phyloP scores from a whole-genome alignment of 495 filamentous ascomycete genomes.

The Lentithecium fluviatile region DNA sequence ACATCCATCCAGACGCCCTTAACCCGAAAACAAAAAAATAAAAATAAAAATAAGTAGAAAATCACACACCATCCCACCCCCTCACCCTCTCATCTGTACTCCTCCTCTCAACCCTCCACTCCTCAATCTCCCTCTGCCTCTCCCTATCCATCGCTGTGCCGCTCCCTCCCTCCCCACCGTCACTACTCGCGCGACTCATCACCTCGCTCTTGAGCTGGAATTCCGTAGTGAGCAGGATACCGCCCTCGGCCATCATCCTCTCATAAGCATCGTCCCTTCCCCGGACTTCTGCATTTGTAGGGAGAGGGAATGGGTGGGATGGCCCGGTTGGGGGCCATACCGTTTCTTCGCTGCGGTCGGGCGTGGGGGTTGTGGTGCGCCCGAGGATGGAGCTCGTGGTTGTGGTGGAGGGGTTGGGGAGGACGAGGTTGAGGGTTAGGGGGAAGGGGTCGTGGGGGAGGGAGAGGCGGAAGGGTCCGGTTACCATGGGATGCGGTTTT shows the following conservation, averaged over 20 bases:
- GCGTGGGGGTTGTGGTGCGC: no score
- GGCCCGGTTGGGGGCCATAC: no score
- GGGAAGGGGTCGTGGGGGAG: no score
- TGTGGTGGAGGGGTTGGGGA: no score
- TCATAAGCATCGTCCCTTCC: not conserved
- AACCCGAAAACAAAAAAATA: no score
- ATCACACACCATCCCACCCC: not conserved
- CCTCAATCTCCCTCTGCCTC: not conserved
- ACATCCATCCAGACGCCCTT: no score
- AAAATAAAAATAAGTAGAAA: not conserved
- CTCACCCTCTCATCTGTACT: not conserved
- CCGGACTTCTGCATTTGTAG: not conserved
- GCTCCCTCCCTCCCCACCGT: not conserved
- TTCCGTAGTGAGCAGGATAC: conserved; percentile 27
- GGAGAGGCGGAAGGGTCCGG: no score
- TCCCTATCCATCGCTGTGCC: not conserved
- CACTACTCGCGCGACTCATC: not conserved
- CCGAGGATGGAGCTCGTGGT: no score
- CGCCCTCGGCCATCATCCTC: not conserved
- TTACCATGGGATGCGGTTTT: no score
- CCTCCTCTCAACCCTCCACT: not conserved
- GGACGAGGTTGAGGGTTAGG: no score
- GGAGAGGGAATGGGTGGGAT: not conserved
- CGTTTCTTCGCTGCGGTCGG: no score
- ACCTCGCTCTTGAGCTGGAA: conserved; percentile 12